phyloP scores from a whole-genome alignment of 176 grass and related monocot species.

The Coix lacrymajobi region DNA sequence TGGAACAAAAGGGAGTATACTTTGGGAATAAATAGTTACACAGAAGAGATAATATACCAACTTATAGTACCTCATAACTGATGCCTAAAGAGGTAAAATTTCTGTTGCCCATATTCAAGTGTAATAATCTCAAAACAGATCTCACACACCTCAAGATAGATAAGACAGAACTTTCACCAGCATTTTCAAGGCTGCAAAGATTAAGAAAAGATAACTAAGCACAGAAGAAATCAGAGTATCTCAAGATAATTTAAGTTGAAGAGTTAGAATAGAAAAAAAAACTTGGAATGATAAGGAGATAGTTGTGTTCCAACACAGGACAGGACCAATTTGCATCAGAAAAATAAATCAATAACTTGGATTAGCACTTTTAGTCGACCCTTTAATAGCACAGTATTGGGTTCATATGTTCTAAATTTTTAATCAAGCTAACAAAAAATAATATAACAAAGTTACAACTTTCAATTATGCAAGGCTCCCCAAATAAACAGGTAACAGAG shows the following conservation, averaged over 20 bases:
- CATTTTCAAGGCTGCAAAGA: conserved; percentile 79
- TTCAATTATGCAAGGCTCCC: neutral
- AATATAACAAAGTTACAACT: neutral
- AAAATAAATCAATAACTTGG: neutral
- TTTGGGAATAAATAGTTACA: conserved; percentile 8
- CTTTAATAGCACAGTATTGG: neutral
- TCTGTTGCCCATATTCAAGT: neutral
- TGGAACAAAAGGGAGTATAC: neutral
- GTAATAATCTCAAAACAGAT: conserved; percentile 67
- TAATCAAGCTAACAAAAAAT: conserved; percentile 6
- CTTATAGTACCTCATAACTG: conserved; percentile 54
- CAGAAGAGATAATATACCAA: neutral
- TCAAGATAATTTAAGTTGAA: neutral
- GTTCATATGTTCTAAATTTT: neutral
- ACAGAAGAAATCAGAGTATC: neutral
- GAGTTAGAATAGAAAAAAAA: conserved; percentile 18
- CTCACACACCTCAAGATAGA: conserved; percentile 80
- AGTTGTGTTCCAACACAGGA: neutral
- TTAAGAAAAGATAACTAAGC: conserved; percentile 1
- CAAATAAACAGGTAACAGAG: conserved; percentile 1
- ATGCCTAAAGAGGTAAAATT: conserved; percentile 43
- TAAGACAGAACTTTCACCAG: conserved; percentile 81
- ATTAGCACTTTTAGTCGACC: neutral
- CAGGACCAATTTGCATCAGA: conserved; percentile 7
- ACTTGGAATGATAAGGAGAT: neutral